Base-by-base conservation (phyloP, 2,329 filamentous ascomycete genomes). In the Pyrenochaeta sp. region DNA sequence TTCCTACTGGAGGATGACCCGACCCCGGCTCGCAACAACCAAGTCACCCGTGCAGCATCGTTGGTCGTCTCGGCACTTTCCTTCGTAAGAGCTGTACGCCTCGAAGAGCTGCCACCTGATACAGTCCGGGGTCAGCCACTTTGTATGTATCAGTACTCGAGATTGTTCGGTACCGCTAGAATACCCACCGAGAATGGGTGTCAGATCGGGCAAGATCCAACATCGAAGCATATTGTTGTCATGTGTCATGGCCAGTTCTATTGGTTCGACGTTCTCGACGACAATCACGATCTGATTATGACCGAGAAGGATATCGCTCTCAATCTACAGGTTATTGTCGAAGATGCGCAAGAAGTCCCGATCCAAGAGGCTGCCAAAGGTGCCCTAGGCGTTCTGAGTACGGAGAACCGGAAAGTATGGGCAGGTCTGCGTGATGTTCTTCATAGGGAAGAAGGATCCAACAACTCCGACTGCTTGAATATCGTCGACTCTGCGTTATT, bases 111-210 rank as follows among this genome's bases (percentile, higher is more conserved):
- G 7, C 88, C 90, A 1, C 92, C 94, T 0, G 94, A 99, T 72
- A 91, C 81, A 1, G 74, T 96, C 50, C 88, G 87, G 59, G 90
- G 90, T 14, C 87, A 85, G 15, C 91, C 94, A 0, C 79, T 99
- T 13, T 94, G 90, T 79, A 99, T 99, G 94, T 96, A 96, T 71
- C 94, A 99, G 71, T 97, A 96, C 74, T 96, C 93, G 0, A 84
- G 93, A 13, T 78, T 99, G 19, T 99, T 99, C 63, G 94, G 94
- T 37, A 97, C 94, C 1, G 92, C 94, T 31, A 85, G 94, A 55
- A 89, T 99, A 7, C 94, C 94, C 0, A 97, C 93, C 0, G 90
- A 96, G 20, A 87, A 94, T 66, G 94, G 94, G 4, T 99, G 94
- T 68, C 88, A 96, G 59, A 97, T 99, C 62, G 91, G 92, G 53